Base-by-base conservation (phyloP, 2,329 filamentous ascomycete species). In the Penicillium sp. region DNA sequence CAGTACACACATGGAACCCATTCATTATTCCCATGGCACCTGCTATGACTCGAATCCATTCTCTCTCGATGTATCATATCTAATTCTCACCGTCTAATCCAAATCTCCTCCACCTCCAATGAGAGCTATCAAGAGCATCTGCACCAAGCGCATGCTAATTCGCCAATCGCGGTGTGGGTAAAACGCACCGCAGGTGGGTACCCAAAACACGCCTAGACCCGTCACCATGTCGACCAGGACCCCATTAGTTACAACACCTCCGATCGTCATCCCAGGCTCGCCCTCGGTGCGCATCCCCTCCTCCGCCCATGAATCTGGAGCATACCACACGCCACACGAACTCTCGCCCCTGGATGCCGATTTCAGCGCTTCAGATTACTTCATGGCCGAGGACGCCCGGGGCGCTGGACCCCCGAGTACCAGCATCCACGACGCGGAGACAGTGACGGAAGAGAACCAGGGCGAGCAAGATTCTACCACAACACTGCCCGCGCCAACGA, bases 151-250 rank as follows among this genome's bases (percentile, higher is more conserved):
- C n/a, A 35, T 49, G 54, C 56, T 67, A 22, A 67, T 67, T 69
- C 62, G 62, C 55, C 60, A 61, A 65, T 63, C 51, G 44, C 42
- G 56, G 64, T 66, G 68, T 66, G 68, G 67, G 65, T 65, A 66
- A 55, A 45, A 35, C 26, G 51, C 53, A 59, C 45, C 57, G 55
- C 59, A 26, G 33, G 68, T 69, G 67, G 72, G 68, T 66, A 70
- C 71, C 59, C 70, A 69, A 65, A 74, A 70, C 68, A 69, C 62
- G 69, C 65, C 65, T 62, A 54, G 67, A 62, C 30, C 30, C 65
- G 70, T 76, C 72, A 72, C 73, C 72, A 73, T 75, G 68, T 74
- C 72, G 72, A 75, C 73, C 65, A 65, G 56, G 38, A 64, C 69
- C 61, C 65, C 63, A 59, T 58, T 38, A 61, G 54, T 54, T 60